Evolutionary conservation across 192 early-diverging fungal genomes (phyloP), one percentile per base, ranked within the genome.

Genomic region (Coemansia sp.): DNA sequence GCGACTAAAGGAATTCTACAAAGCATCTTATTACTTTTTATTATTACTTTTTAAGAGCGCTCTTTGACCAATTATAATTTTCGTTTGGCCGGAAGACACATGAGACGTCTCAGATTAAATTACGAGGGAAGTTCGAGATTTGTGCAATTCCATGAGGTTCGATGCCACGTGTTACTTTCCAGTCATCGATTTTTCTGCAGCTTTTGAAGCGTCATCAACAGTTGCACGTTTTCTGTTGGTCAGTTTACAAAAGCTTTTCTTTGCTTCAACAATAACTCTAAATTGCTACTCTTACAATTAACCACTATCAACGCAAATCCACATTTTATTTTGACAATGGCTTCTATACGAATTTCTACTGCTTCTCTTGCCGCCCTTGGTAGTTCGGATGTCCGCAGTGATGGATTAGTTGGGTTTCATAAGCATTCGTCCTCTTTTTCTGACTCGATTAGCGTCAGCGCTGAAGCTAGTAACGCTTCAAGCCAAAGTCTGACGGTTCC

Each of bases 331-430:
- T 46, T 46, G 39, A 58, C 70, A 42, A 82, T 82, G 79, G 66
- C 67, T 51, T 82, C 74, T 82, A 82, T 82, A 82, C 79, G 79
- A 73, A 51, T 82, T 54, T 67, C 59, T 61, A 65, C 74, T 39
- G 71, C 64, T 53, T 75, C 78, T 31, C 56, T 76, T 23, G 73
- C 74, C 33, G 70, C 70, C 10, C 58, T 72, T 58, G 42, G 52
- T 60, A 42, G 33, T 42, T 22, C 30, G 9, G 39, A 61, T 50
- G 42, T 42, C 27, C n/a, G 24, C 42, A 31, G 17, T 32, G 46
- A 59, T 29, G 46, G 10, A 1, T 7, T 46, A 29, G 19, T 54
- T 55, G 21, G 58, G 24, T 42, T 20, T 30, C 17, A 63, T 9
- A 27, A 7, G 14, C 19, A 50, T 5, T 8, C 42, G 39, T 46